Conservation (phyloP, 768 basidiomycete genomes). For the Mycena chlorophos region DNA sequence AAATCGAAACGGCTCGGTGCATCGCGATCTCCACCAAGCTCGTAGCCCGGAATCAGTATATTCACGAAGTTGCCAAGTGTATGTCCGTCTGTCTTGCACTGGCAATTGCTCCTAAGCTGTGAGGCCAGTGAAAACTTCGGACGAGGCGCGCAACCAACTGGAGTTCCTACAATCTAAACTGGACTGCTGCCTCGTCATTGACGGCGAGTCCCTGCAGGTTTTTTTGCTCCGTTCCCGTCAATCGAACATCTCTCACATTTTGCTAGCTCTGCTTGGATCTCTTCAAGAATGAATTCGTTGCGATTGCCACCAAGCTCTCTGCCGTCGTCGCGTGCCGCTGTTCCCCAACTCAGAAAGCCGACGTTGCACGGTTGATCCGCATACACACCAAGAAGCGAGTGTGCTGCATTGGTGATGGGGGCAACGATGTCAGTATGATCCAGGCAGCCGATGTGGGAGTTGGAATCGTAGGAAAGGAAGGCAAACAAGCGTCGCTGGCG, state of each 20-base stretch:
- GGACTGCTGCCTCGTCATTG: constrained; percentile 97
- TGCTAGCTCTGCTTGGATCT: constrained; percentile 82
- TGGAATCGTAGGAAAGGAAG: constrained; percentile 98
- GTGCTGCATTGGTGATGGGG: constrained; percentile 98
- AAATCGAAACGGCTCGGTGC: constrained; percentile 97
- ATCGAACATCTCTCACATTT: constrained; percentile 1
- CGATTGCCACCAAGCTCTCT: constrained; percentile 92
- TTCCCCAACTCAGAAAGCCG: constrained; percentile 98
- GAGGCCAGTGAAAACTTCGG: constrained; percentile 75
- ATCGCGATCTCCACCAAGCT: constrained; percentile 97
- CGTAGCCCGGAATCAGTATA: constrained; percentile 94
- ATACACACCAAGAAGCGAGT: constrained; percentile 90
- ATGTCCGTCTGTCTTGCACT: constrained; percentile 27
- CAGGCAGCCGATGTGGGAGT: constrained; percentile 98
- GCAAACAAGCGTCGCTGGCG: constrained; percentile 97
- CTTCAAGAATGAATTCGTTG: constrained; percentile 93
- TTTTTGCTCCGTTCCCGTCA: constrained; percentile 11
- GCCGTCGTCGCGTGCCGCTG: constrained; percentile 97
- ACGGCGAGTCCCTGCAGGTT: constrained; percentile 94
- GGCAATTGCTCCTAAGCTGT: constrained; percentile 2
- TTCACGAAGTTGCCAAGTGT: constrained; percentile 95
- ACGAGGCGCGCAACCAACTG: constrained; percentile 82
- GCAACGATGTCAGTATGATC: constrained; percentile 99
- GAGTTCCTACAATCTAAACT: constrained; percentile 93
- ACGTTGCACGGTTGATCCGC: constrained; percentile 92